Base-by-base conservation (phyloP, 768 basidiomycete genomes). In the Tephrocybe sp. region DNA sequence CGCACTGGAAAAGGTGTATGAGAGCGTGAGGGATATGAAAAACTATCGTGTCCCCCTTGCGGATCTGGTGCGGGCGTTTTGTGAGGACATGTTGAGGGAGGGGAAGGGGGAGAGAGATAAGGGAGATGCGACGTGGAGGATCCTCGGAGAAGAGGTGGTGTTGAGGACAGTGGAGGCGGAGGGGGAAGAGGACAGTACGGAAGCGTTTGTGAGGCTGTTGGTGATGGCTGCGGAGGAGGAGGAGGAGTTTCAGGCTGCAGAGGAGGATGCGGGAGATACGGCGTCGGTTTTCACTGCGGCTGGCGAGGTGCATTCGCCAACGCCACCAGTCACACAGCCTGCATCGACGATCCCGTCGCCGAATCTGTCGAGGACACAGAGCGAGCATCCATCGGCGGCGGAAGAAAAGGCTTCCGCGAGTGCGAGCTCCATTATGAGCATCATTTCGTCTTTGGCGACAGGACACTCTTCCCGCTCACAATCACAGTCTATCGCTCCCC, bases 141-240 rank as follows among this genome's bases (percentile, higher is more conserved):
- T 89, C 40, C 66, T 89, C 3, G 86, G 81, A 3, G 84, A 90
- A 53, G 88, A 88, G 65, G 72, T 84, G 18, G 86, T 88, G 4
- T 62, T 81, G 39, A 73, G 80, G 44, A 72, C 69, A 28, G 73
- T 74, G 9, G 83, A 83, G 59, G 65, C 62, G 3, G 64, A 57
- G 12, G 61, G 54, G 12, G 38, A n/a, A 6, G 20, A 21, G n/a
- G n/a, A 5, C 8, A 39, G 53, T n/a, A 53, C 70, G 5, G 49
- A 58, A 11, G 55, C 59, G 6, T 65, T 68, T 56, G 59, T 83
- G 18, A 73, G 75, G 30, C 61, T 81, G 1, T 62, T 85, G 47
- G 66, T 69, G 17, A 62, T 62, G 14, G 68, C 73, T 40, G 75
- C 77, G 9, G 66, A 70, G 32, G 62, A 59, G 25, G 62, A 67